Conservation (phyloP, 78 protist species). For the Dictyostelium firmibasis region DNA sequence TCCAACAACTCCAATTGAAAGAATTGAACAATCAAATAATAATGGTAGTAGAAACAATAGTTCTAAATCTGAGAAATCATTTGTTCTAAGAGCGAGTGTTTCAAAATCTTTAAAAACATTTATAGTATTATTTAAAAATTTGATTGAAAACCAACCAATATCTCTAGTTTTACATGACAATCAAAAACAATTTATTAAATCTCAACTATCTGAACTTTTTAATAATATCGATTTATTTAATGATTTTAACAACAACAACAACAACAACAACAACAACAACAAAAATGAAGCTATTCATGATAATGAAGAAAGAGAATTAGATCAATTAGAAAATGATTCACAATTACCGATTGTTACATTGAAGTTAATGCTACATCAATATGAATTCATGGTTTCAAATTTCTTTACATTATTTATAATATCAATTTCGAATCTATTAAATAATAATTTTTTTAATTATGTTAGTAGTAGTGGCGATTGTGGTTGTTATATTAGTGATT, state of each 20-base stretch:
- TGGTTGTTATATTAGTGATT: not conserved
- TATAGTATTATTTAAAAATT: not conserved
- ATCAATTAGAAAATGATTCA: slow-evolving; percentile 4
- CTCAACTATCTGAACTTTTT: not conserved
- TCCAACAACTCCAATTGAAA: slow-evolving; percentile 39
- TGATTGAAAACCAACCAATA: not conserved
- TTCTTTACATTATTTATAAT: slow-evolving; percentile 15
- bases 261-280: too few species aligned
- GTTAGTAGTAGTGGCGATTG: too few species aligned
- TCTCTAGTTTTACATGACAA: not conserved
- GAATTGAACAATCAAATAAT: not conserved
- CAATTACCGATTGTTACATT: slow-evolving; percentile 20
- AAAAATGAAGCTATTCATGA: too few species aligned
- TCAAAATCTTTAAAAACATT: slow-evolving; percentile 6
- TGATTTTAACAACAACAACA: not conserved
- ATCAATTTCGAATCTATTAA: not conserved
- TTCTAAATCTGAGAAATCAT: slow-evolving; percentile 28
- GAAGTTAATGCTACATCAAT: slow-evolving; percentile 30
- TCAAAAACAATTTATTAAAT: not conserved
- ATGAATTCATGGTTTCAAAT: slow-evolving; percentile 43
- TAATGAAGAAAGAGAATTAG: not conserved
- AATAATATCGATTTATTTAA: too few species aligned
- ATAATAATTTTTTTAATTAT: not conserved
- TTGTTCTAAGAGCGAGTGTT: slow-evolving; percentile 6
- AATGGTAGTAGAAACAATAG: not conserved